Evolutionary conservation across 1,284 basidiomycete species (phyloP).

Genomic region (Cryptococcus sp.): DNA sequence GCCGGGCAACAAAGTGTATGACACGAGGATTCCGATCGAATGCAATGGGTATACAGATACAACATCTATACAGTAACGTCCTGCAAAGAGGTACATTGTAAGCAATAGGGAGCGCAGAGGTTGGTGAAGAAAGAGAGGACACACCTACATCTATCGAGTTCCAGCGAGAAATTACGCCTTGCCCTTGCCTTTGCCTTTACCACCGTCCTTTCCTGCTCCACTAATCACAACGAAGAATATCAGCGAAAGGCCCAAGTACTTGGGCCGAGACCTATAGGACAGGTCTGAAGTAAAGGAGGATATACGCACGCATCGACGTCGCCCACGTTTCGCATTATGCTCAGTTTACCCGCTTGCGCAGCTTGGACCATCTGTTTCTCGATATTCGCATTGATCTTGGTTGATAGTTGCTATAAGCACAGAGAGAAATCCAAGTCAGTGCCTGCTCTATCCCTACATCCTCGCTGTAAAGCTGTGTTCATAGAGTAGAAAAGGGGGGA

Average conservation of each 20-base stretch:
- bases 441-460: neutral
- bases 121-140: neutral
- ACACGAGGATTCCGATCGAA: no score
- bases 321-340: slow-evolving; percentile 70
- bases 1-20: no score
- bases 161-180: slow-evolving; percentile 11
- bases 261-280: neutral
- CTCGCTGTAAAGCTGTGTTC: neutral
- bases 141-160: neutral
- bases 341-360: slow-evolving; percentile 74
- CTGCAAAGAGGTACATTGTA: no score
- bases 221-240: slow-evolving; percentile 5
- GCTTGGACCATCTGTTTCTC: slow-evolving; percentile 84
- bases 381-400: slow-evolving; percentile 85
- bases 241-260: neutral
- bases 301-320: slow-evolving; percentile 40
- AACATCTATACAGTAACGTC: slow-evolving; percentile 6
- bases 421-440: slow-evolving; percentile 7
- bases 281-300: no score
- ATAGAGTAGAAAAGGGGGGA: neutral
- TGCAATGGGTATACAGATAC: slow-evolving; percentile 2
- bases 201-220: slow-evolving; percentile 21
- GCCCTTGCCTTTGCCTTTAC: slow-evolving; percentile 30
- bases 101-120: no score
- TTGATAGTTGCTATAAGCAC: slow-evolving; percentile 67